Percentiles rank a stretch among this genome's conserved stretches.
Evolutionary conservation across 805 yeast species (phyloP).

Genomic region (Wickerhamomyces bovis): DNA sequence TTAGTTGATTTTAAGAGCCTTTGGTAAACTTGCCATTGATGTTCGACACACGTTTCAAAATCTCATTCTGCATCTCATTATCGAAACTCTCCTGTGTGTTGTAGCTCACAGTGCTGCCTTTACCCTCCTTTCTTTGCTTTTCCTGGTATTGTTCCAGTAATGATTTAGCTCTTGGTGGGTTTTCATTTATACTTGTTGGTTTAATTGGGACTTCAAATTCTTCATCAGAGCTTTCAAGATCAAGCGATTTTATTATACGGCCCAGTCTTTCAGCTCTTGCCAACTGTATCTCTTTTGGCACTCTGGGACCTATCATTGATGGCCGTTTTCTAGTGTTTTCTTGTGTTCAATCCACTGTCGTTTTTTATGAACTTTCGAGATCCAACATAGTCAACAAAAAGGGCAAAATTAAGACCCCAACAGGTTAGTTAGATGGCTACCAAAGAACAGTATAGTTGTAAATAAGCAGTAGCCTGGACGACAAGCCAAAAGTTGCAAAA

Average conservation of each 20-base stretch:
- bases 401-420: no score
- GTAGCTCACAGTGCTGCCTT: not conserved
- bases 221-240: not conserved
- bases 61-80: not conserved
- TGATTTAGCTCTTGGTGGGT: not conserved
- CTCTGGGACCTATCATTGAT: not conserved
- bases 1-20: not conserved
- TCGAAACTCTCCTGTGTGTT: not conserved
- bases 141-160: not conserved
- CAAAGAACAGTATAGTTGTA: no score
- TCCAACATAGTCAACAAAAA: no score
- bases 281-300: not conserved
- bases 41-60: not conserved
- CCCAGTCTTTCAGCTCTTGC: not conserved
- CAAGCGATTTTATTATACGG: not conserved
- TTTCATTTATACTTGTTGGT: not conserved
- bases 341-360: no score
- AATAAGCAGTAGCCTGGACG: no score
- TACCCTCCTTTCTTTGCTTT: not conserved
- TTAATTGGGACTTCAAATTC: not conserved
- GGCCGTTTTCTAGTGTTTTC: no score
- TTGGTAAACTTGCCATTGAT: not conserved
- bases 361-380: no score
- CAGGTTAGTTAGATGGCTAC: no score
- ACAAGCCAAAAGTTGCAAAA: not conserved